Base-by-base conservation (phyloP, 2,329 filamentous ascomycete species). In the Clathrospora elynae region DNA sequence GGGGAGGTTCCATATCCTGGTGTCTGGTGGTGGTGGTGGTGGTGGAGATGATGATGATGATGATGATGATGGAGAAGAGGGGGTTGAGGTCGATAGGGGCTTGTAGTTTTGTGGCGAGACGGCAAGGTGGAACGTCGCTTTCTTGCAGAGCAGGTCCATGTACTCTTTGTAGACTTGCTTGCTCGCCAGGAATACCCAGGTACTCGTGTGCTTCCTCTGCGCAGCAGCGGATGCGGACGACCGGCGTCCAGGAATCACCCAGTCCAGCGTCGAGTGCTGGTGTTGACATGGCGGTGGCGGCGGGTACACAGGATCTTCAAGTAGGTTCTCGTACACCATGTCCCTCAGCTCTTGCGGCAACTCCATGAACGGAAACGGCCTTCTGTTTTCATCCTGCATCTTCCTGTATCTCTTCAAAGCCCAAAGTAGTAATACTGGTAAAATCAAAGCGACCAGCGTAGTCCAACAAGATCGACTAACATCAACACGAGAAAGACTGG, bases 81-180 rank as follows among this genome's bases (percentile, higher is more conserved):
- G 30, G 6, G 12, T 7, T 6, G 5, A 17, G 11, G 22, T 33
- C 18, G 26, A 20, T 20, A 17, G 20, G 13, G 51, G 44, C 13
- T 33, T 42, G 47, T 66, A 66, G 42, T 69, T 71, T 13, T 57
- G 35, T 0, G 65, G 57, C 7, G 62, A 62, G 18, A 71, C 56
- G 20, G 53, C 62, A 23, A 71, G 58, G 16, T 61, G 52, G 46
- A 69, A 68, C 3, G 51, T 65, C 1, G 46, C 32, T 12, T 57
- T 57, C 34, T 63, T 69, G 51, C 60, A 64, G 23, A 68, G 35
- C 24, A 67, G 41, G 22, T 67, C 61, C 51, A 61, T 67, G 52
- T 61, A 71, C 37, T 71, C 68, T 3, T 29, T 24, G 33, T 70
- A 49, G 11, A 70, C 45, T 38, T 70, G 67, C 32, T 61, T 64